These are phyloP conservation scores for Setaria italica DNA, from an alignment of 202 grass and related monocot species.

Conservation along the genomic window DNA sequence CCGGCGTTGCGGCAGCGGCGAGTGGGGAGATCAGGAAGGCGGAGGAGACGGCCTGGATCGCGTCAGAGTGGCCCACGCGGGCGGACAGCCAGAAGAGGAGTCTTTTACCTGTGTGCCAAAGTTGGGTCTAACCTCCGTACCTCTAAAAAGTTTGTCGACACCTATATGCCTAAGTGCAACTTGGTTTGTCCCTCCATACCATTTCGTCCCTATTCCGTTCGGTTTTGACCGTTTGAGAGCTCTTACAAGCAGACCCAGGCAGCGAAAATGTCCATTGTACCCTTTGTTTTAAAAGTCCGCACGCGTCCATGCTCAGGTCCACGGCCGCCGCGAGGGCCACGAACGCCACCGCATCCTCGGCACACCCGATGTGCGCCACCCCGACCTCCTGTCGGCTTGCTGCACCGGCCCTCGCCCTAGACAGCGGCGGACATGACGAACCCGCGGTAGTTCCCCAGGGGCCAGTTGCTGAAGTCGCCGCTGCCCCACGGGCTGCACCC, in stretches of 20 bases:
- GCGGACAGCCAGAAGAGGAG: too few relatives aligned
- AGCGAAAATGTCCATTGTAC: too few relatives aligned
- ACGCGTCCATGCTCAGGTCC: slow-evolving; percentile 96
- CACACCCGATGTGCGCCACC: slow-evolving; percentile 69
- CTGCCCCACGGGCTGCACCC: slow-evolving; percentile 87
- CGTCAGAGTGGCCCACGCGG: not conserved
- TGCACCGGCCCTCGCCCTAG: slow-evolving; percentile 65
- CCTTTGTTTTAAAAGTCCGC: slow-evolving; percentile 58
- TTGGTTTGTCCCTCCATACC: too few relatives aligned
- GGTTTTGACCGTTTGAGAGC: too few relatives aligned
- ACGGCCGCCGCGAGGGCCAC: slow-evolving; percentile 85
- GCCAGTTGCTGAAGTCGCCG: slow-evolving; percentile 77
- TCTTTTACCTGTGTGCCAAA: too few relatives aligned
- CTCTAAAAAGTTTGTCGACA: too few relatives aligned
- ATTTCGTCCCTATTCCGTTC: too few relatives aligned
- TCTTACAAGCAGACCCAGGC: slow-evolving; percentile 23
- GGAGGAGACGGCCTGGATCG: not conserved
- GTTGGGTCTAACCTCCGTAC: too few relatives aligned
- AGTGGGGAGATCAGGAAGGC: not conserved
- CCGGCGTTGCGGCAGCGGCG: slow-evolving; percentile 1
- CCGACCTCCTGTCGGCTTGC: slow-evolving; percentile 78
- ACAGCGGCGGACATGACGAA: slow-evolving; percentile 89
- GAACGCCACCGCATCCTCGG: slow-evolving; percentile 89
- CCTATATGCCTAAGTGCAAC: too few relatives aligned
- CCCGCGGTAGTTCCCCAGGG: slow-evolving; percentile 72